Evolutionary conservation across 2,329 filamentous ascomycete genomes (phyloP), one percentile per base, ranked within the genome.

Genomic region (Knufia petricola): DNA sequence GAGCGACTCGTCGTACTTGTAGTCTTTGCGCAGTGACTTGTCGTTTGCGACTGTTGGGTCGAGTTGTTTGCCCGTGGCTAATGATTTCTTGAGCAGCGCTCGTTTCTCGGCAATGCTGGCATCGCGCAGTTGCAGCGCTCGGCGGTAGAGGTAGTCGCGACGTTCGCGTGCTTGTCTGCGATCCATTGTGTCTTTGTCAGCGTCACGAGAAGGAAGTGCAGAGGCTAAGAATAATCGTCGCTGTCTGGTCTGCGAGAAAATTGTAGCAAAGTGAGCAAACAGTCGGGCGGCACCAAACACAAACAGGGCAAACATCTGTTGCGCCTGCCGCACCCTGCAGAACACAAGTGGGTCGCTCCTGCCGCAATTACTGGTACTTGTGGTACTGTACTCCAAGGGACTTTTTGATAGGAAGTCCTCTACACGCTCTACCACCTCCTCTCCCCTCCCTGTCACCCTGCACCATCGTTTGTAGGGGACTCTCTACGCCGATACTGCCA

Each of bases 101-200:
- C 90, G 77, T 66, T 95, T 95, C 65, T 94, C 87, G 50, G 85
- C 85, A 56, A 94, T 94, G 62, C 95, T 90, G 53, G 90, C 90
- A 70, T 95, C 87, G 58, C 85, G 82, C 37, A 95, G 78, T 19
- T 87, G 82, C 50, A 95, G 76, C 31, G 92, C 90, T 61, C 86
- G 83, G 52, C 90, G 81, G 67, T 95, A 94, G 60, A 98, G 81
- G 66, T 96, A 94, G 64, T 94, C 87, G 59, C 85, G 77, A 59
- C 87, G 76, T 66, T 89, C 81, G 58, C 85, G 80, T 53, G 83
- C 82, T 75, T 87, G 83, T 74, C 82, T 78, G 60, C 83, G 78
- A 70, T 37, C 12, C 43, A 46, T 46, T 7, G 15, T 36, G 32
- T 6, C 4, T 6, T 36, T 46, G 32, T 19, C 41, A 17, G 20